Conservation (phyloP, 345 rosid genomes). For the Hibiscus mutabilis region DNA sequence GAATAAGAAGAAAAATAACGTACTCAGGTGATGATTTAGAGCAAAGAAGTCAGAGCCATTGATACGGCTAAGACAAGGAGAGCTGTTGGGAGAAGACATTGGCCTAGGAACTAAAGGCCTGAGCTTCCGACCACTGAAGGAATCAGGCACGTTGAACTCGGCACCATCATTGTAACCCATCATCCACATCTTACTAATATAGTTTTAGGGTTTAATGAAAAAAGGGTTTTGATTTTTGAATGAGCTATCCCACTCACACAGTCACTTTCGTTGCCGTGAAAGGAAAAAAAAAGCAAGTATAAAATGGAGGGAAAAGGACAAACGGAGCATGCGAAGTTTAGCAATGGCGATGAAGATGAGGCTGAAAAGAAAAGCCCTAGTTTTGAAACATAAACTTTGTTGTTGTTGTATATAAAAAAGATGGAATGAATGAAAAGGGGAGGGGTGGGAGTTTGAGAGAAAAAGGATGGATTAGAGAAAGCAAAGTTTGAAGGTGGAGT, state of each 20-base stretch:
- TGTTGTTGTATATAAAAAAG: no score
- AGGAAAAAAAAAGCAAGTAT: neutral
- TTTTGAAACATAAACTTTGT: neutral
- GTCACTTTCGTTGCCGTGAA: neutral
- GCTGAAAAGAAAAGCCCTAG: no score
- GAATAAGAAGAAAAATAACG: constrained; percentile 26
- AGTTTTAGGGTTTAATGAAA: neutral
- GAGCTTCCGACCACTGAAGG: constrained; percentile 58
- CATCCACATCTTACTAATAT: constrained; percentile 61
- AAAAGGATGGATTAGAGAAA: constrained; percentile 28
- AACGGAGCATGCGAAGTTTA: neutral
- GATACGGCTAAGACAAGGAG: constrained; percentile 22
- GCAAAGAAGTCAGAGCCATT: constrained; percentile 17
- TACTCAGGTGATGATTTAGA: neutral
- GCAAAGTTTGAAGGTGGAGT: constrained; percentile 2
- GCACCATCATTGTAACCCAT: constrained; percentile 78
- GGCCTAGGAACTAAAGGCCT: constrained; percentile 24
- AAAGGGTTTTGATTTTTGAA: neutral
- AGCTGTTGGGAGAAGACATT: neutral
- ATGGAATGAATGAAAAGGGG: no score
- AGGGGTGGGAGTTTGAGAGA: constrained; percentile 10
- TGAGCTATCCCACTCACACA: constrained; percentile 2
- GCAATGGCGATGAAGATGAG: no score
- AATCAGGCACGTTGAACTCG: constrained; percentile 51
- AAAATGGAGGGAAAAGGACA: neutral